Base-by-base conservation (phyloP, 148 eudicot genomes). In the Mesembryanthemum crystallinum region DNA sequence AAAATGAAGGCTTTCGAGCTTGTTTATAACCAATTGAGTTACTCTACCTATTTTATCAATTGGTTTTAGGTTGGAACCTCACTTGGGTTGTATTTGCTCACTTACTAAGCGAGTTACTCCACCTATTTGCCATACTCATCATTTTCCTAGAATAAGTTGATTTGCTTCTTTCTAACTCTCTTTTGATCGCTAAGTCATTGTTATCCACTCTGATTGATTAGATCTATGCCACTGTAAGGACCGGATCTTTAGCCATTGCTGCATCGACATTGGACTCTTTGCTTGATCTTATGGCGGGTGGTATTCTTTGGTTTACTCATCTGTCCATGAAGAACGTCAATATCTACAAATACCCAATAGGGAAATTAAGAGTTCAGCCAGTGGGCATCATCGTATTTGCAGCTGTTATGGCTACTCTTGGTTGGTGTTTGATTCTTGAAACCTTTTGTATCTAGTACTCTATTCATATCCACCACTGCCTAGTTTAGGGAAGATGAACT, bases 341-440 rank as follows among this genome's bases (percentile, higher is more conserved):
- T 66, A 89, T 94, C 73, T 92, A 92, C 69, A 90, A 86, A 74
- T 94, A 94, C 76, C 98, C 98, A 10, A 94, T 94, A 23, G 98
- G 98, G 51, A 94, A 94, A 80, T 64, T 94, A 83, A 83, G 98
- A 80, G 97, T 94, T 51, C 98, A 94, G 83, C 98, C 98, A 2
- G 98, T 94, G 2, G 98, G 98, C 69, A 92, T 94, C 65, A 87
- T 94, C 28, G 71, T 94, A 73, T 94, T 94, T 82, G 97, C 98
- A 52, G 98, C 98, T 77, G 66, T 94, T 28, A 94, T 94, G 98
- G 98, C 98, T 66, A 94, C 98, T 43, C 85, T 94, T 33, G 98
- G 98, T 94, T 77, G 37, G 89, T 69, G 32, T 72, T 68, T 71
- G 43, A 30, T 42, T 28, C 29, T 69, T 28, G 32, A 61, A 33